Percentiles rank a stretch among this genome's conserved stretches.
Evolutionary conservation across 2,329 filamentous ascomycete species (phyloP).

Genomic region (Chrysoporthe austroafricana): DNA sequence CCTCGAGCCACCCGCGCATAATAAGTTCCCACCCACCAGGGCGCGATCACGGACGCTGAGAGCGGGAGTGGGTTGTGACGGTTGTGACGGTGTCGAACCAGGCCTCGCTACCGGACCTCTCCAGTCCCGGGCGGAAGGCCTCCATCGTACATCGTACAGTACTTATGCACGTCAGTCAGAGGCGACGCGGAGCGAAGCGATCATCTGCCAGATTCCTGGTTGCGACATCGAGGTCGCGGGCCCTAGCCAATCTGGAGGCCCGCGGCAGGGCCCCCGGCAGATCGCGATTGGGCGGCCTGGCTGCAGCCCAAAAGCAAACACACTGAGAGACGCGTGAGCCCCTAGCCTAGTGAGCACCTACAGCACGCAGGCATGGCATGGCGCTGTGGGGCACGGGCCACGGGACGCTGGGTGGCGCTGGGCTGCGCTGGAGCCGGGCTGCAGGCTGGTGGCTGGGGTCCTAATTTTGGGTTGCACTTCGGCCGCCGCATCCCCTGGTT

Average conservation of each 20-base stretch:
- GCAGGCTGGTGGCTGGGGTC: conserved; percentile 1
- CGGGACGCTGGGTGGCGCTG: background rate
- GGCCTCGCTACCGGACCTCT: background rate
- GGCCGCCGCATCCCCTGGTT: conserved; percentile 1
- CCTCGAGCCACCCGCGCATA: no score
- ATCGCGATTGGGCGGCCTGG: background rate
- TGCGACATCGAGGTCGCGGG: background rate
- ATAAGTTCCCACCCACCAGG: no score
- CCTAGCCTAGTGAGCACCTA: no score
- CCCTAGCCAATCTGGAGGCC: background rate
- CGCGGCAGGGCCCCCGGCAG: background rate
- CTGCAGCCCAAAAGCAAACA: background rate
- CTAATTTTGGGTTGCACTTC: conserved; percentile 2
- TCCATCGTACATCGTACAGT: no score
- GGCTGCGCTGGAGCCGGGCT: no score
- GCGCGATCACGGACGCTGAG: no score
- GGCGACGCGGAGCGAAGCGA: conserved; percentile 6
- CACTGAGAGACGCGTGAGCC: background rate
- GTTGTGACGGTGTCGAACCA: no score
- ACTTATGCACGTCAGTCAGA: conserved; percentile 10
- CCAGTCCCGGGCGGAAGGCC: background rate
- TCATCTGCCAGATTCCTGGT: conserved; percentile 9
- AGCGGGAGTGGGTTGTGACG: no score
- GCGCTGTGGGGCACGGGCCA: background rate
- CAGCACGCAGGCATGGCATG: no score